These are phyloP conservation scores for Trichoderma reesei DNA, from an alignment of 495 filamentous ascomycete genomes.

Conservation along the genomic window DNA sequence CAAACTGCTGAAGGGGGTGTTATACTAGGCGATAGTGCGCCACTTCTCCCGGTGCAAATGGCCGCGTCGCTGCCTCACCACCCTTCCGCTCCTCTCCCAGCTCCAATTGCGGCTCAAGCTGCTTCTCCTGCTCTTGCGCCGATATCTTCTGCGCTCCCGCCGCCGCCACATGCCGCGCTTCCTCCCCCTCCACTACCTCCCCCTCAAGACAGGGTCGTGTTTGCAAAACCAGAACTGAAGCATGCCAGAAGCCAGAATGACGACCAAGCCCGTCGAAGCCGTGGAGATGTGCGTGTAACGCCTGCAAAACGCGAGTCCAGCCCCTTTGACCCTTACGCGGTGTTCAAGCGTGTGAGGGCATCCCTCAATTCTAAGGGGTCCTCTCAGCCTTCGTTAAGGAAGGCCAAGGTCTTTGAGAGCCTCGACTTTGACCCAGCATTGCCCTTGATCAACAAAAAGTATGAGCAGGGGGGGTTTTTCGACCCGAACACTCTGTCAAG, in stretches of 20 bases:
- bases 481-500: conserved; percentile 25
- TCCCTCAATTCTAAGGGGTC: conserved; percentile 20
- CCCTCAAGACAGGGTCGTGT: conserved; percentile 21
- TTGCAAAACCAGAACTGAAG: conserved; percentile 39
- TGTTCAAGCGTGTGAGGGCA: conserved; percentile 40
- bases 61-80: neutral
- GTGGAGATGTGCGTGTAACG: neutral
- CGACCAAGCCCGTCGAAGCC: neutral
- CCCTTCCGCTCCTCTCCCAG: neutral
- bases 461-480: conserved; percentile 39
- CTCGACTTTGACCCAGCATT: conserved; percentile 40
- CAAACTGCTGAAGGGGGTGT: conserved; percentile 11
- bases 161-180: neutral
- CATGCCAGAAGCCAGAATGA: conserved; percentile 31
- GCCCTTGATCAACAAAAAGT: conserved; percentile 39
- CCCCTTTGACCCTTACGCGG: conserved; percentile 42
- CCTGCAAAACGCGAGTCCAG: conserved; percentile 29
- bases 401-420: conserved; percentile 37
- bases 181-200: neutral
- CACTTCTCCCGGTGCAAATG: neutral
- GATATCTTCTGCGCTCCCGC: neutral
- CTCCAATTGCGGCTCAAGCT: neutral
- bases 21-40: neutral
- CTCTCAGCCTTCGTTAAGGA: conserved; percentile 10
- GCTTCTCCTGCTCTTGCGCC: neutral